A percentile compares a stretch with the other conserved stretches of the same genome.
Conservation (phyloP, 352 stramenopile genomes). For the Plasmopara muralis region DNA sequence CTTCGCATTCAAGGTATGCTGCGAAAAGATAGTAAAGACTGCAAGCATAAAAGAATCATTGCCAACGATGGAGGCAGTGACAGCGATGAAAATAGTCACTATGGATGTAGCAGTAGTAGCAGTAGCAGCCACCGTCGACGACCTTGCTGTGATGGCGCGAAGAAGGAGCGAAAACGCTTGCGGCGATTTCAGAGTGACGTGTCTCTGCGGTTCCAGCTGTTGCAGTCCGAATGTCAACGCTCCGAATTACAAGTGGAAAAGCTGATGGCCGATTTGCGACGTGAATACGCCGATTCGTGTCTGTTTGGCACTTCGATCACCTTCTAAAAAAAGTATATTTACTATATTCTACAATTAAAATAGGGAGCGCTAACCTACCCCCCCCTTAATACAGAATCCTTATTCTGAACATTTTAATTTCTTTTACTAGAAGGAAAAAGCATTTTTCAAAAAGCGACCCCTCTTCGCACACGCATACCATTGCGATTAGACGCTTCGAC, state of each 20-base stretch:
- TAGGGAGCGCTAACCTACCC: too few relatives aligned
- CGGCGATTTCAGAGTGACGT: constrained; percentile 40
- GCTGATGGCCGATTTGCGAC: constrained; percentile 41
- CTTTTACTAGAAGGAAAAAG: too few relatives aligned
- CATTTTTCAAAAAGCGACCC: too few relatives aligned
- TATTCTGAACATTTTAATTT: too few relatives aligned
- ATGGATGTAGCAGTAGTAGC: constrained; percentile 3
- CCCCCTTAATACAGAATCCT: too few relatives aligned
- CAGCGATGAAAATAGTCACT: constrained; percentile 8
- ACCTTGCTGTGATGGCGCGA: constrained; percentile 10
- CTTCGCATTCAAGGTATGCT: constrained; percentile 31
- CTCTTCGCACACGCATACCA: too few relatives aligned
- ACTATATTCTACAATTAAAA: too few relatives aligned
- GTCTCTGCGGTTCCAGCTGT: constrained; percentile 46
- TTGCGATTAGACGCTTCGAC: too few relatives aligned
- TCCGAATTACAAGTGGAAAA: constrained; percentile 51
- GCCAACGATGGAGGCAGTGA: constrained; percentile 10
- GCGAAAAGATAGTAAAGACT: constrained; percentile 6
- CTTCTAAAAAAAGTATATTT: constrained; percentile 21
- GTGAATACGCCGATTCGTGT: constrained; percentile 60
- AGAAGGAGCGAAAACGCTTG: constrained; percentile 42
- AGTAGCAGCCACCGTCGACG: constrained; percentile 2
- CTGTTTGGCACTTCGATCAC: constrained; percentile 42
- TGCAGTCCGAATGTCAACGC: constrained; percentile 51
- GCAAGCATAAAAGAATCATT: constrained; percentile 11